Evolutionary conservation across 805 yeast species (phyloP).

Genomic region (Saccharomycopsis sp.): DNA sequence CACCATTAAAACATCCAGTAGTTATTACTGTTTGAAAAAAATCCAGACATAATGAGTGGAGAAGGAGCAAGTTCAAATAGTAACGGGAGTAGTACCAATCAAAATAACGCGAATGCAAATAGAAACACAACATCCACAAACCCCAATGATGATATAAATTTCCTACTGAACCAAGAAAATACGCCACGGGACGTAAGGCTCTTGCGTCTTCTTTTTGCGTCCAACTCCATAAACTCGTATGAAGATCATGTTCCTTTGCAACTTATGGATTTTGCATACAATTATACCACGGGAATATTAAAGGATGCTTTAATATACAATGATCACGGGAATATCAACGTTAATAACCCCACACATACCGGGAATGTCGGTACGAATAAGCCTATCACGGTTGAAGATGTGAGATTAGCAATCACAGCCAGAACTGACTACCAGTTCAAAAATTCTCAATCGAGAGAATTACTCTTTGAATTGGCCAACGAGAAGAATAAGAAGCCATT

Average conservation of each 20-base stretch:
- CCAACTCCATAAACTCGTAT: constrained; percentile 85
- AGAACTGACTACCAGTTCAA: constrained; percentile 94
- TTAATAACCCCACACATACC: constrained; percentile 31
- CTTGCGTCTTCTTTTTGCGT: constrained; percentile 83
- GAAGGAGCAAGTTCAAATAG: background rate
- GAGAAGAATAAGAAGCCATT: constrained; percentile 85
- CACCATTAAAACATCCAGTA: background rate
- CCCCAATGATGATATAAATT: background rate
- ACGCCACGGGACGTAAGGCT: constrained; percentile 87
- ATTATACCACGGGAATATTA: constrained; percentile 78
- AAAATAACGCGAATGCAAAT: background rate
- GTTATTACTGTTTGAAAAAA: background rate
- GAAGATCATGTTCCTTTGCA: constrained; percentile 96
- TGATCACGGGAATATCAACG: constrained; percentile 57
- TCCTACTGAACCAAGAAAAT: constrained; percentile 27
- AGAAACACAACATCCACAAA: background rate
- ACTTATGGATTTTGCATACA: constrained; percentile 92
- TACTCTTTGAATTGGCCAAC: constrained; percentile 81
- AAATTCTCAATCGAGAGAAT: constrained; percentile 84
- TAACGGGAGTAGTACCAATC: background rate
- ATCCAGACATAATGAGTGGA: background rate
- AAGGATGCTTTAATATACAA: constrained; percentile 86
- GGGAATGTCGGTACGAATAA: constrained; percentile 35
- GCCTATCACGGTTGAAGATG: constrained; percentile 77
- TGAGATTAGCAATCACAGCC: constrained; percentile 88